Conservation (phyloP, 352 stramenopile species). For the Phytopythium montanum region DNA sequence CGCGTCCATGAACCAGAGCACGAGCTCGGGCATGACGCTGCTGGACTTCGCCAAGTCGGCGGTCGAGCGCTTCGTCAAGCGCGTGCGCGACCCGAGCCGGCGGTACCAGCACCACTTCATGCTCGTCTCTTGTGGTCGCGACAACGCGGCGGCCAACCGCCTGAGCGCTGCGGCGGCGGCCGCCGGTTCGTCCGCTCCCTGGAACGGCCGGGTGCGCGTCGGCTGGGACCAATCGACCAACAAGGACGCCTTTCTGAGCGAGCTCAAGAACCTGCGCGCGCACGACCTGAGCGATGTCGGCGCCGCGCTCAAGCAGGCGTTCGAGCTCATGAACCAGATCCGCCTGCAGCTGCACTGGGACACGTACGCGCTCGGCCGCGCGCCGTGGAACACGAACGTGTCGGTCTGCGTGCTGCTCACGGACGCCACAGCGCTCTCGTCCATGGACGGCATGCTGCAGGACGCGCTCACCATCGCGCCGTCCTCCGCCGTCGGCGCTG, state of each 20-base stretch:
- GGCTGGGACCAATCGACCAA: constrained; percentile 86
- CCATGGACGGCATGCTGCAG: constrained; percentile 62
- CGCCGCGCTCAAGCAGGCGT: constrained; percentile 66
- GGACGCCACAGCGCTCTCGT: constrained; percentile 72
- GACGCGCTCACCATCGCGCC: constrained; percentile 71
- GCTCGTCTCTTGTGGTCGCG: constrained; percentile 70
- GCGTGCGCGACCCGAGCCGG: constrained; percentile 72
- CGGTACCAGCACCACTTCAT: constrained; percentile 90
- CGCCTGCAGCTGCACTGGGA: constrained; percentile 87
- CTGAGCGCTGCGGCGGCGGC: constrained; percentile 6
- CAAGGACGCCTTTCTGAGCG: constrained; percentile 74
- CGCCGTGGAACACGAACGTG: constrained; percentile 84
- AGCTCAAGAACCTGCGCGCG: constrained; percentile 82
- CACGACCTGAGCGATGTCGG: constrained; percentile 80
- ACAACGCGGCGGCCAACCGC: constrained; percentile 27
- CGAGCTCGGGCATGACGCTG: constrained; percentile 85
- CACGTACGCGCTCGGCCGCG: constrained; percentile 75
- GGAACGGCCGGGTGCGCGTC: constrained; percentile 71
- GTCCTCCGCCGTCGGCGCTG: constrained; percentile 57
- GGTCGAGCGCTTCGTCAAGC: constrained; percentile 87
- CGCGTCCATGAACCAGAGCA: constrained; percentile 90
- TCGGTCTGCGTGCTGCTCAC: constrained; percentile 78
- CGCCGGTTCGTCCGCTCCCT: constrained; percentile 15
- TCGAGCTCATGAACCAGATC: constrained; percentile 89
- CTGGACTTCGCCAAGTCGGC: constrained; percentile 88